Evolutionary conservation across 2,329 filamentous ascomycete genomes (phyloP).

Genomic region (Orbilia quercus): DNA sequence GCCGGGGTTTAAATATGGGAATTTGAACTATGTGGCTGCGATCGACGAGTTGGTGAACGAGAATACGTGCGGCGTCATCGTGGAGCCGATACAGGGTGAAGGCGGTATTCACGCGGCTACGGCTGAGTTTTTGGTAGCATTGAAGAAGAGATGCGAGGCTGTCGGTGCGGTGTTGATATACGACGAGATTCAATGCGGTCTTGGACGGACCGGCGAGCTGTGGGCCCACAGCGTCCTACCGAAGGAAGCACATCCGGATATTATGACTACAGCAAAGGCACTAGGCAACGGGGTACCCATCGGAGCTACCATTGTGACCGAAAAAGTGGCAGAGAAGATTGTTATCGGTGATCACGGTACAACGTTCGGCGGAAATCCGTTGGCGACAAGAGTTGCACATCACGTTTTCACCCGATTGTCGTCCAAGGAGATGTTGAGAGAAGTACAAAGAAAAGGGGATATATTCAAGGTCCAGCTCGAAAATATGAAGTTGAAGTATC

Average conservation of each 20-base stretch:
- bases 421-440: conserved; percentile 75
- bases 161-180: conserved; percentile 91
- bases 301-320: conserved; percentile 76
- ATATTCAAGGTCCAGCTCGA: conserved; percentile 71
- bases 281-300: conserved; percentile 97
- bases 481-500: conserved; percentile 71
- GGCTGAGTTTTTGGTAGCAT: conserved; percentile 82
- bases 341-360: conserved; percentile 88
- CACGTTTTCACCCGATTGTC: conserved; percentile 83
- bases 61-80: conserved; percentile 89
- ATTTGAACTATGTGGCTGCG: conserved; percentile 80
- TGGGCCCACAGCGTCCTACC: conserved; percentile 87
- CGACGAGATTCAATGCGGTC: conserved; percentile 94
- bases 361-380: conserved; percentile 91
- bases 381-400: conserved; percentile 84
- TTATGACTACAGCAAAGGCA: conserved; percentile 93
- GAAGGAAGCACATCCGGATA: conserved; percentile 85
- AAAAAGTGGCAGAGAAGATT: conserved; percentile 74
- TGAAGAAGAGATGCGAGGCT: conserved; percentile 85
- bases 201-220: conserved; percentile 84
- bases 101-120: conserved; percentile 88
- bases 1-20: conserved; percentile 88
- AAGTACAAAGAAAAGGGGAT: conserved; percentile 75
- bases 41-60: conserved; percentile 81
- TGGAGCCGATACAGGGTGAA: conserved; percentile 98